Percentiles rank a stretch among this genome's conserved stretches.
Conservation (phyloP, 148 eudicot genomes). For the Chenopodium quinoa region DNA sequence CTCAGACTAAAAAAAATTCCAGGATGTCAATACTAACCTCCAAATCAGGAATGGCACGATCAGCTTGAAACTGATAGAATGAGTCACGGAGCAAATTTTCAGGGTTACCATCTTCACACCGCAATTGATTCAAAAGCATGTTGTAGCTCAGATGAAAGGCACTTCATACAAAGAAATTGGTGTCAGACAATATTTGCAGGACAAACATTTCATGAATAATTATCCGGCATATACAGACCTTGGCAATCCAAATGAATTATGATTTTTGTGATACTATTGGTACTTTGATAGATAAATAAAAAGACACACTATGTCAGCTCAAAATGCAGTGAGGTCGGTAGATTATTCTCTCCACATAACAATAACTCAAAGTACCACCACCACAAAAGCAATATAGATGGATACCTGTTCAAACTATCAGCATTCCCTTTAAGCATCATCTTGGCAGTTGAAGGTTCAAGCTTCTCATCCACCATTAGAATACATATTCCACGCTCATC, state of each 20-base stretch:
- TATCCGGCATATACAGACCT: neutral
- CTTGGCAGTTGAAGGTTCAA: slow-evolving; percentile 98
- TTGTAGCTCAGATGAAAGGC: slow-evolving; percentile 98
- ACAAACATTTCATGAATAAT: neutral
- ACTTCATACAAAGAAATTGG: slow-evolving; percentile 42
- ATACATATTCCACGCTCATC: slow-evolving; percentile 98
- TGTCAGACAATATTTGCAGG: neutral
- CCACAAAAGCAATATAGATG: neutral
- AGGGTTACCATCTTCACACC: slow-evolving; percentile 93
- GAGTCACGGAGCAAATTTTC: slow-evolving; percentile 96
- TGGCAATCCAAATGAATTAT: neutral
- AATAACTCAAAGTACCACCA: neutral
- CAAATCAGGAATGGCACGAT: slow-evolving; percentile 85
- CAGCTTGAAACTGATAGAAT: slow-evolving; percentile 93
- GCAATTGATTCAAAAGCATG: slow-evolving; percentile 92
- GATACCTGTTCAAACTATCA: slow-evolving; percentile 90
- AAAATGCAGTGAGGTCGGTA: neutral
- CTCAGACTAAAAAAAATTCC: neutral
- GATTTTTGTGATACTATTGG: neutral
- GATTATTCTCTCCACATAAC: neutral
- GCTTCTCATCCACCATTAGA: slow-evolving; percentile 97
- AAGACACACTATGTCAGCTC: neutral
- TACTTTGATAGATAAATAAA: neutral
- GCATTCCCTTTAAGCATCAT: slow-evolving; percentile 94
- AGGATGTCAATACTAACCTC: slow-evolving; percentile 48